Evolutionary conservation across 2,329 filamentous ascomycete genomes (phyloP).

Genomic region (Penicillium brevicompactum): DNA sequence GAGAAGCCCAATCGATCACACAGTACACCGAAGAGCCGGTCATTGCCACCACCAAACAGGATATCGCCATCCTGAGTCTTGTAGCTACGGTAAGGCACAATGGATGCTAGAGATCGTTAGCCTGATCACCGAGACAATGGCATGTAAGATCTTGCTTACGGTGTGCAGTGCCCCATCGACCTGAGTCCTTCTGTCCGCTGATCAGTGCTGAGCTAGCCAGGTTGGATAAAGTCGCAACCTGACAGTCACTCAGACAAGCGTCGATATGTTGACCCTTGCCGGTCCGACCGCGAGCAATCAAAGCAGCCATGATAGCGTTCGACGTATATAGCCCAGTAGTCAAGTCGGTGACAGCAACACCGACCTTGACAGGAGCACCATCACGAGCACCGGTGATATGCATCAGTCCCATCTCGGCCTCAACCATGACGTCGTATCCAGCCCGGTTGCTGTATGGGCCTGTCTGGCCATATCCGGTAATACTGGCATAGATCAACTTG

Average conservation of each 20-base stretch:
- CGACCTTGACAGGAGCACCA: conserved; percentile 92
- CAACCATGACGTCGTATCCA: conserved; percentile 99
- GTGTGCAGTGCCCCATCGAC: conserved; percentile 95
- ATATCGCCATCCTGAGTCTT: conserved; percentile 65
- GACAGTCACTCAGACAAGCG: conserved; percentile 86
- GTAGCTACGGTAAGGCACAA: conserved; percentile 91
- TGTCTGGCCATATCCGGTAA: conserved; percentile 95
- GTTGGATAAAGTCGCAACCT: conserved; percentile 92
- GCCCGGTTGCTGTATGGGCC: conserved; percentile 85
- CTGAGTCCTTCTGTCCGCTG: conserved; percentile 81
- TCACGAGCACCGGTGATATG: conserved; percentile 91
- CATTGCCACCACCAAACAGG: conserved; percentile 65
- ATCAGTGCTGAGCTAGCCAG: conserved; percentile 91
- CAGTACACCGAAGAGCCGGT: conserved; percentile 62
- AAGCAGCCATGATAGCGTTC: conserved; percentile 91
- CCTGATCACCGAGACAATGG: not conserved
- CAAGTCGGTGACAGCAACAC: conserved; percentile 93
- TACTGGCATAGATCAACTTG: conserved; percentile 85
- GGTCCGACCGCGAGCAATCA: conserved; percentile 73
- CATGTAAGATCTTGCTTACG: conserved; percentile 56
- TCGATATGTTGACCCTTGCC: conserved; percentile 91
- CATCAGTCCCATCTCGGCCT: conserved; percentile 97
- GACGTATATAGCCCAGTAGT: conserved; percentile 94
- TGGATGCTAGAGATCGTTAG: conserved; percentile 67
- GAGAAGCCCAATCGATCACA: conserved; percentile 59